Percentiles rank a stretch among this genome's conserved stretches.
Conservation (phyloP, 2,329 filamentous ascomycete genomes). For the Beauveria pseudobassiana region DNA sequence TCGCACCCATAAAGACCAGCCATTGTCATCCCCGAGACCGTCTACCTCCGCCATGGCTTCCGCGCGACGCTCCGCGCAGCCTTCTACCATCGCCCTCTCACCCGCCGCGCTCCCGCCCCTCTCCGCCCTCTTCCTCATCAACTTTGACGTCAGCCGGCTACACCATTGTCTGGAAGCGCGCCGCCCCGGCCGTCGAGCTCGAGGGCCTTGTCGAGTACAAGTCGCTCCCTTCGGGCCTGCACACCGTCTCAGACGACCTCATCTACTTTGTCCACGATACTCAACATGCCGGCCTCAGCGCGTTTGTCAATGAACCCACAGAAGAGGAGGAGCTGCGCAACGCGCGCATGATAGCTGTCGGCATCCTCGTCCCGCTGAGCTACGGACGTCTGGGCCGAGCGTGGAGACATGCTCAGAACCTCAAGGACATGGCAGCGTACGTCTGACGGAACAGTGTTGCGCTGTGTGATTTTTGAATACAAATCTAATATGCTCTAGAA, state of each 20-base stretch:
- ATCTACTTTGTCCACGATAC: constrained; percentile 87
- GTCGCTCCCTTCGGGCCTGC: constrained; percentile 85
- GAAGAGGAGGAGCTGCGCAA: constrained; percentile 70
- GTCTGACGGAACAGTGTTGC: constrained; percentile 15
- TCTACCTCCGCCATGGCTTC: constrained; percentile 28
- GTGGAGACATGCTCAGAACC: constrained; percentile 74
- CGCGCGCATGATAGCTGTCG: constrained; percentile 88
- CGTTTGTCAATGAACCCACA: constrained; percentile 79
- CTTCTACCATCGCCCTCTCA: constrained; percentile 28
- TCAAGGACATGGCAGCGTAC: constrained; percentile 69
- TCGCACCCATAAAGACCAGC: background rate
- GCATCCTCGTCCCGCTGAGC: constrained; percentile 77
- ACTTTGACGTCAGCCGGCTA: constrained; percentile 90
- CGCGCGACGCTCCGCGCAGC: constrained; percentile 23
- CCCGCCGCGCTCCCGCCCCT: constrained; percentile 44
- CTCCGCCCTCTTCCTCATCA: constrained; percentile 78
- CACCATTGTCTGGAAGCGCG: constrained; percentile 82
- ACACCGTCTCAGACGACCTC: constrained; percentile 80
- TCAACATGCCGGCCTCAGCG: constrained; percentile 78
- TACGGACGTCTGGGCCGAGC: constrained; percentile 78
- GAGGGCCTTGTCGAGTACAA: constrained; percentile 94
- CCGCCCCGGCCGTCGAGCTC: constrained; percentile 60
- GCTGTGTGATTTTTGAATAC: too few relatives aligned
- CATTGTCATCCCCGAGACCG: background rate
- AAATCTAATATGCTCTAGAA: constrained; percentile 26